Percentiles rank a stretch among this genome's conserved stretches.
These are phyloP conservation scores for Stephania cephalantha DNA, from an alignment of 164 flowering plant genomes.

Conservation along the genomic window DNA sequence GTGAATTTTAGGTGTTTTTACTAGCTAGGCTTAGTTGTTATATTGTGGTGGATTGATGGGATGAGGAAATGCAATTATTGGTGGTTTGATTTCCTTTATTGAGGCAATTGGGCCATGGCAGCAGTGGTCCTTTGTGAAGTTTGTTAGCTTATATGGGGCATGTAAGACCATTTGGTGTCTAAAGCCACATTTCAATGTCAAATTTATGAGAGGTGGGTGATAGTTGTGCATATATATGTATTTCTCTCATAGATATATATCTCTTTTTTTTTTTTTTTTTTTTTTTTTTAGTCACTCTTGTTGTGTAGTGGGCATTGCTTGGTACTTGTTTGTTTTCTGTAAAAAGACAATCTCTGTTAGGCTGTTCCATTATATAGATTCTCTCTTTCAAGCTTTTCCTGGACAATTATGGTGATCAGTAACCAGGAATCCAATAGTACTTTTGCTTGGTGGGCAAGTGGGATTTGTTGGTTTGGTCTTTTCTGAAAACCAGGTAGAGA, in stretches of 20 bases:
- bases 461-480: slow-evolving; percentile 12
- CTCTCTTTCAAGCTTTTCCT: slow-evolving; percentile 1
- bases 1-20: slow-evolving; percentile 1
- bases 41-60: background rate
- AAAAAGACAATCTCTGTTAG: slow-evolving; percentile 10
- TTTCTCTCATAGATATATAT: background rate
- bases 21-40: background rate
- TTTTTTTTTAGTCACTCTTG: background rate
- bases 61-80: slow-evolving; percentile 2
- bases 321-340: slow-evolving; percentile 16
- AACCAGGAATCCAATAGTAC: slow-evolving; percentile 36
- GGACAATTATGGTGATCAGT: slow-evolving; percentile 29
- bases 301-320: background rate
- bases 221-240: slow-evolving; percentile 13
- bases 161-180: background rate
- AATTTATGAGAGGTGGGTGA: slow-evolving; percentile 13
- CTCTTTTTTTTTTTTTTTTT: background rate
- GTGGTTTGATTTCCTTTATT: slow-evolving; percentile 1
- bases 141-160: background rate
- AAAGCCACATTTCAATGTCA: background rate
- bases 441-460: slow-evolving; percentile 27
- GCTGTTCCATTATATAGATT: slow-evolving; percentile 13
- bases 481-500: slow-evolving; percentile 47
- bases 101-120: background rate
- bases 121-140: slow-evolving; percentile 18